These are phyloP conservation scores for Claviceps monticola DNA, from an alignment of 2,329 filamentous ascomycete species.

Conservation along the genomic window DNA sequence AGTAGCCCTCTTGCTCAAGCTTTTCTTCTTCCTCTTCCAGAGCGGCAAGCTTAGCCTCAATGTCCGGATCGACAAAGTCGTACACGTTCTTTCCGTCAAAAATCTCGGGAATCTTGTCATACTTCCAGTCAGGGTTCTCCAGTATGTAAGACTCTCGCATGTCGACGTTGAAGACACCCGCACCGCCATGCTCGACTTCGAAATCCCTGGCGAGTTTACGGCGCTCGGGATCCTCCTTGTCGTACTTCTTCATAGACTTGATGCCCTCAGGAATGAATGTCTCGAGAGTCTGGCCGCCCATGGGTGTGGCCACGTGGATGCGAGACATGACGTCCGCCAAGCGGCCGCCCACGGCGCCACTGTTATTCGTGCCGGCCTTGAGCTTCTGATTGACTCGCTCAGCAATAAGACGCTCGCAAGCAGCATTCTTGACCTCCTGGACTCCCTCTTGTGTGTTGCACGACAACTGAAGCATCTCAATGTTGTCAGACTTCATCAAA, in stretches of 20 bases:
- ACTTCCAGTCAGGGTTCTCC: slow-evolving; percentile 83
- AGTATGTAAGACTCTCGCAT: slow-evolving; percentile 80
- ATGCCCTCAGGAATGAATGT: slow-evolving; percentile 79
- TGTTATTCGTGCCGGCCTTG: slow-evolving; percentile 72
- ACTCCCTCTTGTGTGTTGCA: slow-evolving; percentile 93
- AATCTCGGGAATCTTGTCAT: slow-evolving; percentile 89
- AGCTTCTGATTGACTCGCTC: slow-evolving; percentile 92
- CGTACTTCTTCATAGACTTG: slow-evolving; percentile 73
- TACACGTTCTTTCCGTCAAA: slow-evolving; percentile 95
- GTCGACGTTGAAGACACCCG: slow-evolving; percentile 92
- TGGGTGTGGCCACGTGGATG: slow-evolving; percentile 93
- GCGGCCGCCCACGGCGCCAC: slow-evolving; percentile 63
- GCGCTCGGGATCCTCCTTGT: slow-evolving; percentile 77
- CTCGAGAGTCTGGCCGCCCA: slow-evolving; percentile 65
- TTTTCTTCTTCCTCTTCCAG: slow-evolving; percentile 93
- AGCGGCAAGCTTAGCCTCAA: slow-evolving; percentile 80
- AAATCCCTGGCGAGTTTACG: slow-evolving; percentile 70
- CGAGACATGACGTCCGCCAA: slow-evolving; percentile 82
- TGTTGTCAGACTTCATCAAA: slow-evolving; percentile 73
- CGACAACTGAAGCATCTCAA: slow-evolving; percentile 84
- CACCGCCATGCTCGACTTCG: slow-evolving; percentile 83
- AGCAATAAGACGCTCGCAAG: slow-evolving; percentile 83
- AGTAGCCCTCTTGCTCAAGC: slow-evolving; percentile 82
- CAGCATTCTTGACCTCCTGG: slow-evolving; percentile 87
- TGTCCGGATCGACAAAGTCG: slow-evolving; percentile 94